Percentiles rank a stretch among this genome's conserved stretches.
Evolutionary conservation across 2,329 filamentous ascomycete species (phyloP).

Genomic region (Cladosporium colombiae): DNA sequence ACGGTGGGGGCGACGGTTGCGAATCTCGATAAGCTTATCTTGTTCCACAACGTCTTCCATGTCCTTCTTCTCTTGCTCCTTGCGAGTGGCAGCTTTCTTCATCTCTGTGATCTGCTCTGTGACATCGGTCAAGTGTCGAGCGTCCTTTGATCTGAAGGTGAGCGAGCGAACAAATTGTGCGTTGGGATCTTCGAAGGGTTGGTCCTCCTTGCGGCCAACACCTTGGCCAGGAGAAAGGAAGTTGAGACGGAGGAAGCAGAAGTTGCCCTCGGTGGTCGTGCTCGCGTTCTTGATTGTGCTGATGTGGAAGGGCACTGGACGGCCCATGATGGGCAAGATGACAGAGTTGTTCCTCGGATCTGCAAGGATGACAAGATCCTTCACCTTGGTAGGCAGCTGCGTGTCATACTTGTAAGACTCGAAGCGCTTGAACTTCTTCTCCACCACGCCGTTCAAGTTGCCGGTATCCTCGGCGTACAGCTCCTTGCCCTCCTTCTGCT

Average conservation of each 20-base stretch:
- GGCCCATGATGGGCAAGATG: slow-evolving; percentile 93
- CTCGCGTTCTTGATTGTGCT: slow-evolving; percentile 98
- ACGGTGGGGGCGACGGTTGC: slow-evolving; percentile 87
- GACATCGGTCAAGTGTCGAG: slow-evolving; percentile 85
- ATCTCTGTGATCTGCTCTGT: slow-evolving; percentile 92
- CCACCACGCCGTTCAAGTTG: slow-evolving; percentile 82
- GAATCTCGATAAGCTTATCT: slow-evolving; percentile 92
- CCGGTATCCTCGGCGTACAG: slow-evolving; percentile 84
- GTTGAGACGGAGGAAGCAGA: slow-evolving; percentile 92
- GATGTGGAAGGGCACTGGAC: slow-evolving; percentile 97
- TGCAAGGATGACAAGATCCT: slow-evolving; percentile 85
- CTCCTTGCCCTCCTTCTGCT: slow-evolving; percentile 82
- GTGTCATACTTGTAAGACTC: slow-evolving; percentile 99
- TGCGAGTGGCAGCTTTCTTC: slow-evolving; percentile 87
- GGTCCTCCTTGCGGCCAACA: slow-evolving; percentile 94
- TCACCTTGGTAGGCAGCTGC: slow-evolving; percentile 79
- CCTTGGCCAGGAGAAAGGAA: slow-evolving; percentile 96
- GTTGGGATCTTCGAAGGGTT: slow-evolving; percentile 93
- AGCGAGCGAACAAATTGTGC: slow-evolving; percentile 95
- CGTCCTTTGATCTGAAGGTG: slow-evolving; percentile 90
- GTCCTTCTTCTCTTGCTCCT: slow-evolving; percentile 98
- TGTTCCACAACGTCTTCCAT: slow-evolving; percentile 99
- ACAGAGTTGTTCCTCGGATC: slow-evolving; percentile 89
- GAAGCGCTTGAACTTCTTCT: slow-evolving; percentile 98
- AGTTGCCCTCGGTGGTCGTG: slow-evolving; percentile 94